Conservation (phyloP, 2,329 filamentous ascomycete species). For the Clarireedia monteithiana region DNA sequence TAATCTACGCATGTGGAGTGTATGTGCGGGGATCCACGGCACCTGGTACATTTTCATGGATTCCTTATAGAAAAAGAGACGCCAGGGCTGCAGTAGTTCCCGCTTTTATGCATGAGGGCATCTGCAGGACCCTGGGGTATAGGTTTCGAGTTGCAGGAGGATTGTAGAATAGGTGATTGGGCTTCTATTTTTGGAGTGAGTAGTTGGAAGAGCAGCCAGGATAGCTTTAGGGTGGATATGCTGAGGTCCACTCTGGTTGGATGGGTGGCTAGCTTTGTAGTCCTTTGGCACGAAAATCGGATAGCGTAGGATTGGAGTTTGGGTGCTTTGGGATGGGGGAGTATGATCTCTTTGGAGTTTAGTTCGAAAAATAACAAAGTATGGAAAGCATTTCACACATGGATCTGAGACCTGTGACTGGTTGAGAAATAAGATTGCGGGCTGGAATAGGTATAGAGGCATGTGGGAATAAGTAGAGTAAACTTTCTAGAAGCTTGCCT, state of each 20-base stretch:
- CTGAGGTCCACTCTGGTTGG: not conserved
- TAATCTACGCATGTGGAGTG: not conserved
- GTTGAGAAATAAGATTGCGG: not conserved
- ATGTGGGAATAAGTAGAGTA: not conserved
- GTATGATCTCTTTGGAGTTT: not conserved
- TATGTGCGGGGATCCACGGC: slow-evolving; percentile 7
- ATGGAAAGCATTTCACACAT: not conserved
- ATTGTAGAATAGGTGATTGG: slow-evolving; percentile 4
- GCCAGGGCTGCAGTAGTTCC: slow-evolving; percentile 14
- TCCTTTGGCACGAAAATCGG: not conserved
- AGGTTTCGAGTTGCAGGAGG: slow-evolving; percentile 1
- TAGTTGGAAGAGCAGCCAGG: not conserved
- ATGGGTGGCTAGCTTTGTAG: not conserved
- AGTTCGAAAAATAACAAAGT: not conserved
- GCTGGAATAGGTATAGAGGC: not conserved
- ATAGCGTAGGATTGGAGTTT: slow-evolving; percentile 2
- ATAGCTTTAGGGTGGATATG: not conserved
- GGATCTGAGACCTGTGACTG: not conserved
- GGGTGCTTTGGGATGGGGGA: not conserved
- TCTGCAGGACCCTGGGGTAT: not conserved
- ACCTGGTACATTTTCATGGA: not conserved
- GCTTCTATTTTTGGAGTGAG: slow-evolving; percentile 4
- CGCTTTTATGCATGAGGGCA: slow-evolving; percentile 3
- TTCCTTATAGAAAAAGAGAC: slow-evolving; percentile 2
- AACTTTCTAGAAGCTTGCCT: not conserved